phyloP scores from a whole-genome alignment of 495 filamentous ascomycete genomes.

The Neurospora sp. region DNA sequence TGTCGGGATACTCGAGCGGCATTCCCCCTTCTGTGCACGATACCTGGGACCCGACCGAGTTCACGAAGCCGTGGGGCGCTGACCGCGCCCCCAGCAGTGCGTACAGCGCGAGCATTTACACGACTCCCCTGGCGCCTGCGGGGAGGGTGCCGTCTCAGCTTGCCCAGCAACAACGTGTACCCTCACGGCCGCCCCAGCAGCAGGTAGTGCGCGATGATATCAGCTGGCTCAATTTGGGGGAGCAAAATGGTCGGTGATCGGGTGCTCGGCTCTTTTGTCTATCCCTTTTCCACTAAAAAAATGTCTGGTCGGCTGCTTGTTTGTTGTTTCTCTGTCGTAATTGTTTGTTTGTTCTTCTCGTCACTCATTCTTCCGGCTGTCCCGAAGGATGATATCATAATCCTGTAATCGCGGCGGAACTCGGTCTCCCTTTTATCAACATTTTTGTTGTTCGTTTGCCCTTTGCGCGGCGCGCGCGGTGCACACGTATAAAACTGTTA shows the following conservation, averaged over 20 bases:
- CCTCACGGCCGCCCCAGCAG: slow-evolving; percentile 20
- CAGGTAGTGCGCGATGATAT: slow-evolving; percentile 41
- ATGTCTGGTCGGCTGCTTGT: not conserved
- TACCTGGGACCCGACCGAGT: slow-evolving; percentile 38
- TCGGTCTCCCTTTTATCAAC: not conserved
- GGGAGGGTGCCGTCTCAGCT: slow-evolving; percentile 10
- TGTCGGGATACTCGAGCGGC: slow-evolving; percentile 49
- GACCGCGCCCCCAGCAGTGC: slow-evolving; percentile 48
- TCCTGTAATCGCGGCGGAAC: not conserved
- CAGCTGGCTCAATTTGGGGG: slow-evolving; percentile 65
- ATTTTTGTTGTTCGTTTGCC: not conserved
- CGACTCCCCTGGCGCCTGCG: slow-evolving; percentile 28
- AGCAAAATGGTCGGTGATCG: slow-evolving; percentile 8
- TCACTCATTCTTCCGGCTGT: not conserved
- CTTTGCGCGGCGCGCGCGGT: not conserved
- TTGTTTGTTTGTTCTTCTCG: not conserved
- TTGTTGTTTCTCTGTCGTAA: not conserved
- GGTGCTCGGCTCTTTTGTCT: not conserved
- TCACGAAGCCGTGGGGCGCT: slow-evolving; percentile 32
- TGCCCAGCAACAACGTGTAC: slow-evolving; percentile 25
- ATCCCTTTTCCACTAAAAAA: not conserved
- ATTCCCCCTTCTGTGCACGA: slow-evolving; percentile 44
- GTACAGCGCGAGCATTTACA: slow-evolving; percentile 37
- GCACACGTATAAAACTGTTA: not conserved
- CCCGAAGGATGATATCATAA: not conserved